Conservation (phyloP, 257 asterid species). For the Solanum habrochaites region DNA sequence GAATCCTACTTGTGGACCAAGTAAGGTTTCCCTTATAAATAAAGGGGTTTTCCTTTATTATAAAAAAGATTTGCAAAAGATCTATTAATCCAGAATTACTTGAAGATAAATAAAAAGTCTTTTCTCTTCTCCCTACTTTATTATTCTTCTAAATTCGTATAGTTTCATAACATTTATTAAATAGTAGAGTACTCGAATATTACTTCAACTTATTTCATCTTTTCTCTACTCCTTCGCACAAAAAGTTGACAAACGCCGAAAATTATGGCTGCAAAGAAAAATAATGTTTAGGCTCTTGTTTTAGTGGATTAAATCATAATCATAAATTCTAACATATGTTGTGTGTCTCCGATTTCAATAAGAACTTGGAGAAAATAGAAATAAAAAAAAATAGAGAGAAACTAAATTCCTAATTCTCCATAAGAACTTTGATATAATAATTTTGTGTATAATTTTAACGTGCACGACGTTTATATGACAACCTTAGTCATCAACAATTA, state of each 20-base stretch:
- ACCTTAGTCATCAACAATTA: not conserved
- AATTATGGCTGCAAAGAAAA: not conserved
- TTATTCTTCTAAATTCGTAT: no score
- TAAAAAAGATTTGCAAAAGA: no score
- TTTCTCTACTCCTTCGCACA: not conserved
- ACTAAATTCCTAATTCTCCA: not conserved
- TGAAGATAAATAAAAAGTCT: no score
- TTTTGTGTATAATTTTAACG: not conserved
- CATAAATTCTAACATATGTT: not conserved
- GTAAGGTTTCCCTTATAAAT: no score
- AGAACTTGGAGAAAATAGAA: not conserved
- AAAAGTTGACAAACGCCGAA: not conserved
- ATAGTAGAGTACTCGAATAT: no score
- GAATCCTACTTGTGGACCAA: no score
- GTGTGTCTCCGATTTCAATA: not conserved
- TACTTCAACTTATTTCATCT: not conserved
- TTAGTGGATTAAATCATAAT: not conserved
- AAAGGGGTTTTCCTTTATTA: no score
- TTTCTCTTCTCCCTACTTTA: no score
- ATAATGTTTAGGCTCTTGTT: not conserved
- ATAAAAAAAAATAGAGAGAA: not conserved
- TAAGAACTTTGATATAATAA: not conserved
- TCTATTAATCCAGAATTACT: no score
- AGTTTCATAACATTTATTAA: no score
- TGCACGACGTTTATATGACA: not conserved